Evolutionary conservation across 371 early-diverging fungal species (phyloP).

Genomic region (Mortierella sp.): DNA sequence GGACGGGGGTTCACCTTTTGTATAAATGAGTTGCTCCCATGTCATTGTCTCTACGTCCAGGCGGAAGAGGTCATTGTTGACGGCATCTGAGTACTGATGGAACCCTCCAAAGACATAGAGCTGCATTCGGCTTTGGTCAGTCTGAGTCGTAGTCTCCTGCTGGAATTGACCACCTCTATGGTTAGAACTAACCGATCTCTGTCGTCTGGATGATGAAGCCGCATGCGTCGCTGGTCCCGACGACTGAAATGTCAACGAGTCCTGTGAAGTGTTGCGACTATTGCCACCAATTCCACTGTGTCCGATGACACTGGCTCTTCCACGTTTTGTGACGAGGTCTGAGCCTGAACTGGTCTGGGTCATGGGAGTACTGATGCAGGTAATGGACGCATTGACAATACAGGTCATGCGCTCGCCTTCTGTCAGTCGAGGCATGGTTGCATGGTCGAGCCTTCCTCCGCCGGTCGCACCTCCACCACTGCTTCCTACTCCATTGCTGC

Average conservation of each 20-base stretch:
- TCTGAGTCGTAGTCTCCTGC: conserved; percentile 8
- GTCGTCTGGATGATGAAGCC: conserved; percentile 19
- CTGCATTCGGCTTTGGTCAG: conserved; percentile 20
- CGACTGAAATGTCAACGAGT: background rate
- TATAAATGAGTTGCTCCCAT: conserved; percentile 71
- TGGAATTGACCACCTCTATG: background rate
- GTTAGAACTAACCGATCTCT: conserved; percentile 2
- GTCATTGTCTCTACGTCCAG: conserved; percentile 55
- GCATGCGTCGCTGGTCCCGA: too few relatives aligned
- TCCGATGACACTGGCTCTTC: background rate
- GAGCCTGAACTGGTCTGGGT: conserved; percentile 23
- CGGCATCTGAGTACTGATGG: conserved; percentile 75
- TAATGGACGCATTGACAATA: conserved; percentile 72
- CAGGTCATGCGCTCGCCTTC: conserved; percentile 64
- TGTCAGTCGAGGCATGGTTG: conserved; percentile 51
- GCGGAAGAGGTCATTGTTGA: conserved; percentile 71
- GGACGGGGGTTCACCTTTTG: conserved; percentile 68
- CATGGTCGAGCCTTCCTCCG: conserved; percentile 11
- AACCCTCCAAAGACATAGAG: conserved; percentile 78
- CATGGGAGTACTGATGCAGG: conserved; percentile 50
- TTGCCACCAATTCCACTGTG: conserved; percentile 10
- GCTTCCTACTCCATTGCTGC: background rate
- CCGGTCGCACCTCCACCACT: conserved; percentile 11
- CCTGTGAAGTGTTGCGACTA: conserved; percentile 11
- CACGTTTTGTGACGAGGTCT: conserved; percentile 1